Evolutionary conservation across 306 rosid genomes (phyloP).

Genomic region (Oxytropis ochrocephala): DNA sequence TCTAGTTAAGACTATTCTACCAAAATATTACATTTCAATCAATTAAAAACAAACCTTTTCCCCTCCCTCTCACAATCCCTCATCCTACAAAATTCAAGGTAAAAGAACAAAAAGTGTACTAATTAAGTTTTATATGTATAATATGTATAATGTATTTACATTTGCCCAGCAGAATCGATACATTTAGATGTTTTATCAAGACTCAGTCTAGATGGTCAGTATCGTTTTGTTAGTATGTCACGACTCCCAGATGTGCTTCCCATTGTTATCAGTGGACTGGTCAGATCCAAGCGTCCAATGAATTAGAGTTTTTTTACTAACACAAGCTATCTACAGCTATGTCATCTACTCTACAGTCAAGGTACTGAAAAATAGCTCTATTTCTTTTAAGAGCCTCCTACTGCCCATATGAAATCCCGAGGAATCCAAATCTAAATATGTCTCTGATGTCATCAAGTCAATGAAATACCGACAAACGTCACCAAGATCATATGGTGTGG

Average conservation of each 20-base stretch:
- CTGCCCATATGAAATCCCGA: constrained; percentile 27
- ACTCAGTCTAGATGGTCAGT: background rate
- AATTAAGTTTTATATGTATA: too few relatives aligned
- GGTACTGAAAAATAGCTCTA: constrained; percentile 53
- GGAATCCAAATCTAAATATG: constrained; percentile 28
- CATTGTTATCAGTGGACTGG: background rate
- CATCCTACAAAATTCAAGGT: background rate
- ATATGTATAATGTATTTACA: background rate
- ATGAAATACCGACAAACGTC: constrained; percentile 55
- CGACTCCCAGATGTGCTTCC: background rate
- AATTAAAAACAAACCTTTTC: too few relatives aligned
- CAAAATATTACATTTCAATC: too few relatives aligned
- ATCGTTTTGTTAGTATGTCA: background rate
- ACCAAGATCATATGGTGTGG: constrained; percentile 32
- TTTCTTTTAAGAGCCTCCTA: constrained; percentile 51
- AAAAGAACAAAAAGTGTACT: background rate
- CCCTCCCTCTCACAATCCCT: too few relatives aligned
- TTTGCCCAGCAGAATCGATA: background rate
- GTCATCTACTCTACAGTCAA: constrained; percentile 39
- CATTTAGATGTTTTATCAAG: background rate
- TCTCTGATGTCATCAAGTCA: constrained; percentile 56
- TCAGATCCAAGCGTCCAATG: background rate
- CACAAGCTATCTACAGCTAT: constrained; percentile 10
- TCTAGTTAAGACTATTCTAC: too few relatives aligned
- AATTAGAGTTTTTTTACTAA: background rate